phyloP scores from a whole-genome alignment of 768 basidiomycete species.

The Rhodotorula kratochvilovae region DNA sequence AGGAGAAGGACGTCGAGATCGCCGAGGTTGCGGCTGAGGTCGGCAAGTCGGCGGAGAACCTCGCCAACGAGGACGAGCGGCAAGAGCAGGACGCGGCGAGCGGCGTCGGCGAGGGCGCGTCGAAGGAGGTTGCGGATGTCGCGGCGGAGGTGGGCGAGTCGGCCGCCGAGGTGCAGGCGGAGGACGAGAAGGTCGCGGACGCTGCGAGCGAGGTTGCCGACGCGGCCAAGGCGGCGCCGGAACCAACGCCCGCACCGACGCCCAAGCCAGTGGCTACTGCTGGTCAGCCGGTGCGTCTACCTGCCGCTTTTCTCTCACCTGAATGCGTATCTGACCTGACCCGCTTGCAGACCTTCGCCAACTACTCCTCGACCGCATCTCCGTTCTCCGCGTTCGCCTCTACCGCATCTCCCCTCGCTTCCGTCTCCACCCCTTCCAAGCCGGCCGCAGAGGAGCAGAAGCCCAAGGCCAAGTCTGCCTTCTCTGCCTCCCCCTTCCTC shows the following conservation, averaged over 20 bases:
- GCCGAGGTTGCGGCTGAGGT: constrained; percentile 34
- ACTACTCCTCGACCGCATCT: constrained; percentile 13
- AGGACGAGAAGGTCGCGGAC: constrained; percentile 5
- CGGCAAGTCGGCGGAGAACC: constrained; percentile 13
- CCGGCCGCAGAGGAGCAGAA: constrained; percentile 21
- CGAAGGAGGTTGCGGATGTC: not conserved
- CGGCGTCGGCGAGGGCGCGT: not conserved
- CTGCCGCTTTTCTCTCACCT: no score
- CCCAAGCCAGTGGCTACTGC: not conserved
- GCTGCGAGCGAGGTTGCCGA: not conserved
- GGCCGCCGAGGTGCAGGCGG: constrained; percentile 6
- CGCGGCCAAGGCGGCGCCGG: not conserved
- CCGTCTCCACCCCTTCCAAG: constrained; percentile 4
- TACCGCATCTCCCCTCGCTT: constrained; percentile 26
- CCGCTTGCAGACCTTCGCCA: not conserved
- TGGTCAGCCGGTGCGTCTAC: not conserved
- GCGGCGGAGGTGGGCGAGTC: constrained; percentile 19
- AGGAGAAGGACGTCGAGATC: constrained; percentile 24
- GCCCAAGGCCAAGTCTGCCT: constrained; percentile 27
- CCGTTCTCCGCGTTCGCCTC: constrained; percentile 35
- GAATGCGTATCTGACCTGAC: not conserved
- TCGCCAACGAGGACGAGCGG: constrained; percentile 5
- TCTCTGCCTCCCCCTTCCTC: constrained; percentile 26
- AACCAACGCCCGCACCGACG: not conserved
- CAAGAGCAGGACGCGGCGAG: not conserved